Percentiles rank a stretch among this genome's conserved stretches.
These are phyloP conservation scores for Babesia caballi DNA, from an alignment of 169 alveolate species.

Conservation along the genomic window DNA sequence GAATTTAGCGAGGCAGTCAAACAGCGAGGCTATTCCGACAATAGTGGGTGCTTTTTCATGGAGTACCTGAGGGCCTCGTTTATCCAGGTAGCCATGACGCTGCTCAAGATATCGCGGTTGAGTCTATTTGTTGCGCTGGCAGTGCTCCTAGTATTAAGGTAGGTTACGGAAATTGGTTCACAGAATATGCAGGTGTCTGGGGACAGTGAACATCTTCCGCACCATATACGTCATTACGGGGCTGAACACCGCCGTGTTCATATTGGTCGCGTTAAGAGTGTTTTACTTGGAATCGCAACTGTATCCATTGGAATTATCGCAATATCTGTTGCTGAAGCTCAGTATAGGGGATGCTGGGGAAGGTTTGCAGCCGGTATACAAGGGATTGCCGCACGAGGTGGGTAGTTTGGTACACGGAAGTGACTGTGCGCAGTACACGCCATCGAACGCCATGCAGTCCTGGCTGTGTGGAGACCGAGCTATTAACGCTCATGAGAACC, in stretches of 20 bases:
- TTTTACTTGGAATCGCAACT: constrained; percentile 35
- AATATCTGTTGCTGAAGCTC: constrained; percentile 41
- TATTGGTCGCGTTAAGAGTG: constrained; percentile 54
- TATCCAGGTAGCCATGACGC: constrained; percentile 67
- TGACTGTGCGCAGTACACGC: not conserved
- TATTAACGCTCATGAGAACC: constrained; percentile 80
- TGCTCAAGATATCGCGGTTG: constrained; percentile 73
- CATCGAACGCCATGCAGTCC: constrained; percentile 33
- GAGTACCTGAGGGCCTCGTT: constrained; percentile 80
- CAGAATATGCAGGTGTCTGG: constrained; percentile 16
- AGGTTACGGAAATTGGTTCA: not conserved
- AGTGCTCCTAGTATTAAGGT: constrained; percentile 67
- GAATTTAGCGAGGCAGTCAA: constrained; percentile 76
- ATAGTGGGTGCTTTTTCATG: constrained; percentile 75
- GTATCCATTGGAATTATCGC: constrained; percentile 44
- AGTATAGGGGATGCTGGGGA: constrained; percentile 32
- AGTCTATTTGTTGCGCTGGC: constrained; percentile 67
- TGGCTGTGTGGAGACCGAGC: constrained; percentile 65
- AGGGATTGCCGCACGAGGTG: not conserved
- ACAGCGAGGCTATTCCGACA: constrained; percentile 71
- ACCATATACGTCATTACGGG: constrained; percentile 66
- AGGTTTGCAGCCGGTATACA: constrained; percentile 41
- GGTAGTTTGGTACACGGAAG: not conserved
- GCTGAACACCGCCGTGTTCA: constrained; percentile 50
- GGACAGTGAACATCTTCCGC: constrained; percentile 69